Conservation (phyloP, 2,329 filamentous ascomycete genomes). For the Amphichorda felina region DNA sequence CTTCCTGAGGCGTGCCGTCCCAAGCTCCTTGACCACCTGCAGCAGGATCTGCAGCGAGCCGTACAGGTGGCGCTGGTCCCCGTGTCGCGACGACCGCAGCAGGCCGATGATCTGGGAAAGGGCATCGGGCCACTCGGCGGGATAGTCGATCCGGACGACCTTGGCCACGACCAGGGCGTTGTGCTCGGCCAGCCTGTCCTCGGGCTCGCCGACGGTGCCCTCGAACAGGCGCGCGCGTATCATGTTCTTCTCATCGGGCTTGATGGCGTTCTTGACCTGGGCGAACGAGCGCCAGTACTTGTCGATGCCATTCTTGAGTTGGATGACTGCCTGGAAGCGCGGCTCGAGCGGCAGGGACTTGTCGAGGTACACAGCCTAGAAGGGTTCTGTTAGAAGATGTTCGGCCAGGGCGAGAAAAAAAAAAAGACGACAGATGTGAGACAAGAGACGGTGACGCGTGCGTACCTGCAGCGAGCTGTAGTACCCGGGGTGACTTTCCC, state of each 20-base stretch:
- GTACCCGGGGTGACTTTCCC: slow-evolving; percentile 57
- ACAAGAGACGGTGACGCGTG: not conserved
- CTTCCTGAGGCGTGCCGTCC: slow-evolving; percentile 63
- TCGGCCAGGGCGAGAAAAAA: not conserved
- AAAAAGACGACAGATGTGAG: not conserved
- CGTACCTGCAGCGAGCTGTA: slow-evolving; percentile 57
- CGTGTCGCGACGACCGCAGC: slow-evolving; percentile 39
- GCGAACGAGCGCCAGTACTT: slow-evolving; percentile 73
- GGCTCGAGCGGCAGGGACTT: slow-evolving; percentile 63
- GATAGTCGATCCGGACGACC: slow-evolving; percentile 81
- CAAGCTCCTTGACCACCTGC: slow-evolving; percentile 82
- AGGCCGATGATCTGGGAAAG: slow-evolving; percentile 49
- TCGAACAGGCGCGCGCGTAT: slow-evolving; percentile 69
- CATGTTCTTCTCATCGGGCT: slow-evolving; percentile 60
- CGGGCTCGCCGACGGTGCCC: slow-evolving; percentile 65
- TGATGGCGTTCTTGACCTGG: slow-evolving; percentile 48
- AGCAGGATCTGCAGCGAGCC: slow-evolving; percentile 68
- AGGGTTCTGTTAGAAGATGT: not conserved
- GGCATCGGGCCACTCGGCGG: slow-evolving; percentile 66
- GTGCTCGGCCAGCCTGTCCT: slow-evolving; percentile 67
- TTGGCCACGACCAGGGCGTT: slow-evolving; percentile 84
- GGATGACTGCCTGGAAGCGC: slow-evolving; percentile 82
- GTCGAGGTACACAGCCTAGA: slow-evolving; percentile 69
- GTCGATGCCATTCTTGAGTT: slow-evolving; percentile 94
- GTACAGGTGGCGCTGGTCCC: slow-evolving; percentile 54